Percentiles rank a stretch among this genome's conserved stretches.
phyloP scores from a whole-genome alignment of 2,329 filamentous ascomycete species.

The Chrysoporthe deuterocubensis region DNA sequence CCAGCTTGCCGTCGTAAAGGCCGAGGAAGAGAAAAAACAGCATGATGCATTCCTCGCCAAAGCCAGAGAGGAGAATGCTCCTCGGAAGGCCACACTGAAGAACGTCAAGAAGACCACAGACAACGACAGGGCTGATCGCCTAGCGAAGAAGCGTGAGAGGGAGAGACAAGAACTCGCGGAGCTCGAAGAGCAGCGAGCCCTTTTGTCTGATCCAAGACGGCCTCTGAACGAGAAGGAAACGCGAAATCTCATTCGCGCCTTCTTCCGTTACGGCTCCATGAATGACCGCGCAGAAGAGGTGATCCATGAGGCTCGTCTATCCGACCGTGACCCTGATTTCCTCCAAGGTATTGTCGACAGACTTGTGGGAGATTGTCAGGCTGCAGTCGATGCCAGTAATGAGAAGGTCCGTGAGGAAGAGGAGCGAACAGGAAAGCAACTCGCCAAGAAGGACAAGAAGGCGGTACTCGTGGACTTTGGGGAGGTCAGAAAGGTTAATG shows the following conservation, averaged over 20 bases:
- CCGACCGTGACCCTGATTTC: constrained; percentile 80
- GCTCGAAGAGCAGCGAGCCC: constrained; percentile 73
- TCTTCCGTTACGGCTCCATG: constrained; percentile 88
- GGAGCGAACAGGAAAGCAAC: constrained; percentile 76
- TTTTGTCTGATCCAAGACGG: constrained; percentile 82
- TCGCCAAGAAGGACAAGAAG: constrained; percentile 98
- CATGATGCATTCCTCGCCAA: constrained; percentile 82
- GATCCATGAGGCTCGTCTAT: constrained; percentile 81
- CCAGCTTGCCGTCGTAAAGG: constrained; percentile 85
- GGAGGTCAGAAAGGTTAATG: constrained; percentile 92
- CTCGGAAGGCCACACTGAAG: constrained; percentile 71
- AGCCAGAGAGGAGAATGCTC: constrained; percentile 83
- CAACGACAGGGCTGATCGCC: constrained; percentile 66
- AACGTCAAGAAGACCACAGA: constrained; percentile 56
- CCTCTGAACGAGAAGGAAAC: constrained; percentile 91
- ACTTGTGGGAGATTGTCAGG: constrained; percentile 63
- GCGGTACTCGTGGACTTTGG: constrained; percentile 94
- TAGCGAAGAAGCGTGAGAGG: constrained; percentile 68
- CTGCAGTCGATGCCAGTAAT: constrained; percentile 68
- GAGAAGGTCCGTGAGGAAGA: constrained; percentile 79
- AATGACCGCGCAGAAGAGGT: constrained; percentile 88
- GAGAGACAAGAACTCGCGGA: constrained; percentile 73
- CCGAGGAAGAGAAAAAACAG: constrained; percentile 82
- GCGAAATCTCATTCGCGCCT: constrained; percentile 86
- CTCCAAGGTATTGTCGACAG: constrained; percentile 77